Percentiles rank a stretch among this genome's conserved stretches.
phyloP scores from a whole-genome alignment of 805 yeast species.

The Wickerhamiella dianesei region DNA sequence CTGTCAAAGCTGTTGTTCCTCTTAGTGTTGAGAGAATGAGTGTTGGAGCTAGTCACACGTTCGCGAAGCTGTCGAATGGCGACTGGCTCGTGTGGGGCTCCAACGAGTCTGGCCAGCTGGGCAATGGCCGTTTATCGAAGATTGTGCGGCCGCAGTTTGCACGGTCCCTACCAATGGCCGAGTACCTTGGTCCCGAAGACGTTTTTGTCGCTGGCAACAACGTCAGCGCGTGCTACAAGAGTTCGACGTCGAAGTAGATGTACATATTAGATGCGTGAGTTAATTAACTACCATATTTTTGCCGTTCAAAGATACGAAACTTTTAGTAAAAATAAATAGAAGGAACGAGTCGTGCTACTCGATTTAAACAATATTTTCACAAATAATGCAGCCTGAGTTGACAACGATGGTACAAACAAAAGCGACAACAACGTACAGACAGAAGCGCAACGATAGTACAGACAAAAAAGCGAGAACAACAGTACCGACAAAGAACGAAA shows the following conservation, averaged over 20 bases:
- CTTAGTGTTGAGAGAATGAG: conserved; percentile 40
- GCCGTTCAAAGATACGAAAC: too few relatives aligned
- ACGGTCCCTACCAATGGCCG: not conserved
- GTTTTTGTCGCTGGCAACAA: conserved; percentile 17
- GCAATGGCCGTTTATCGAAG: conserved; percentile 62
- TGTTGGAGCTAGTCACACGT: conserved; percentile 52
- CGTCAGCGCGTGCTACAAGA: conserved; percentile 15
- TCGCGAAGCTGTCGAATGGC: conserved; percentile 41
- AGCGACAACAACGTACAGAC: too few relatives aligned
- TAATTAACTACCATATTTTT: not conserved
- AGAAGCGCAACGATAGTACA: too few relatives aligned
- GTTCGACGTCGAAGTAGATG: too few relatives aligned
- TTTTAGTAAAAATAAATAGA: too few relatives aligned
- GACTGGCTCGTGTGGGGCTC: conserved; percentile 63
- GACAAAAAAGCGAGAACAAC: too few relatives aligned
- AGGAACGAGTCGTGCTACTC: too few relatives aligned
- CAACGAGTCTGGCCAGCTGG: conserved; percentile 71
- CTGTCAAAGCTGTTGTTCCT: conserved; percentile 27
- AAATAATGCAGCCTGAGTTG: too few relatives aligned
- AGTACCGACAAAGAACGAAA: too few relatives aligned
- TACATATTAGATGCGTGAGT: not conserved
- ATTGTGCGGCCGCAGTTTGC: conserved; percentile 21
- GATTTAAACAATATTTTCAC: too few relatives aligned
- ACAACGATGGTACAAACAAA: too few relatives aligned
- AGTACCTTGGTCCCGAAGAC: conserved; percentile 1